Conservation (phyloP, 345 rosid genomes). For the Adansonia digitata region DNA sequence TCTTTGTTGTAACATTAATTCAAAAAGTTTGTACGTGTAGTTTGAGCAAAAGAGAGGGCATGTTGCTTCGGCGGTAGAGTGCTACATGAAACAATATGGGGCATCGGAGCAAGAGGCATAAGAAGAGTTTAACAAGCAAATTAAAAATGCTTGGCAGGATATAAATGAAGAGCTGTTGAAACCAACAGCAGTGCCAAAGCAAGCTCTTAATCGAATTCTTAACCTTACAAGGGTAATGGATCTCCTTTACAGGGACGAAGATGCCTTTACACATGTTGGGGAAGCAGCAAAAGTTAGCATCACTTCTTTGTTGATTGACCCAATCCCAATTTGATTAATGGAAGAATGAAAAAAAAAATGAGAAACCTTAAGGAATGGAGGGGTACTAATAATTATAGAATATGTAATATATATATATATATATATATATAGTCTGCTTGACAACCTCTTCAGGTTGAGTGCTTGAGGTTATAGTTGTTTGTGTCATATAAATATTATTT, state of each 20-base stretch:
- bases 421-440: no score
- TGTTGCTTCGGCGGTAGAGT: constrained; percentile 26
- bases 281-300: neutral
- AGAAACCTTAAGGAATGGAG: no score
- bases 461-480: no score
- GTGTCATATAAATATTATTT: no score
- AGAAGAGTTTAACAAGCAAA: neutral
- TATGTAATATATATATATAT: no score
- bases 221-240: neutral
- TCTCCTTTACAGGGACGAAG: no score
- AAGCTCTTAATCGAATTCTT: neutral
- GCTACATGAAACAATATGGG: no score
- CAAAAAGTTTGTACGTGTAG: neutral
- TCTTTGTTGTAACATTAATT: neutral
- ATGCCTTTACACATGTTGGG: neutral
- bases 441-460: no score
- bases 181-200: constrained; percentile 12
- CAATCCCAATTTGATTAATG: neutral
- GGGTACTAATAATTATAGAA: no score
- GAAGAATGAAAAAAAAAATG: neutral
- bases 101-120: constrained; percentile 22
- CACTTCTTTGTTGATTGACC: no score
- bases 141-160: constrained; percentile 31
- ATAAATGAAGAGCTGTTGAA: constrained; percentile 24
- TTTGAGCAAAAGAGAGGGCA: constrained; percentile 22